Evolutionary conservation across 306 rosid species (phyloP).

Genomic region (Acacia acuminata): DNA sequence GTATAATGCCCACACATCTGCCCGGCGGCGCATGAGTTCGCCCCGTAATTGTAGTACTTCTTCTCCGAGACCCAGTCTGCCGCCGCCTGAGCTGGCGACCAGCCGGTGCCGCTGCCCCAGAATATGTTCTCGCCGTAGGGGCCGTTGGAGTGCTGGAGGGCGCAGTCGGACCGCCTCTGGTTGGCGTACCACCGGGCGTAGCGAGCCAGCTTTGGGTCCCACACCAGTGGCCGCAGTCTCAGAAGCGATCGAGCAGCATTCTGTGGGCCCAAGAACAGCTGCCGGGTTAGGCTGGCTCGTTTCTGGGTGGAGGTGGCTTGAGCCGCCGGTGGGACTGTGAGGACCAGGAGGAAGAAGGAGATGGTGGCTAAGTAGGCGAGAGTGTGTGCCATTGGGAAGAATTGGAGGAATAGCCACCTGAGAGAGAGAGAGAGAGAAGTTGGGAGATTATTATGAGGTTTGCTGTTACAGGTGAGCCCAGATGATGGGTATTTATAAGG

Average conservation of each 20-base stretch:
- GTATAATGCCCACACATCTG: slow-evolving; percentile 87
- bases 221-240: slow-evolving; percentile 47
- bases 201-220: slow-evolving; percentile 50
- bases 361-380: slow-evolving; percentile 3
- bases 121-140: slow-evolving; percentile 93
- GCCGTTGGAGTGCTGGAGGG: slow-evolving; percentile 68
- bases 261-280: slow-evolving; percentile 66
- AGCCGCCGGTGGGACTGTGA: slow-evolving; percentile 22
- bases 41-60: slow-evolving; percentile 52
- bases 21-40: slow-evolving; percentile 58
- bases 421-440: not conserved
- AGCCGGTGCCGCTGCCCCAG: slow-evolving; percentile 84
- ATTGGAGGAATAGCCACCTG: not conserved
- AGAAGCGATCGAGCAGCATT: slow-evolving; percentile 55
- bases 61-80: slow-evolving; percentile 71
- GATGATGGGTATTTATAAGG: slow-evolving; percentile 22
- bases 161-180: slow-evolving; percentile 71
- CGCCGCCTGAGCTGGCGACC: slow-evolving; percentile 77
- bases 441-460: not conserved
- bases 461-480: not conserved
- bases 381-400: slow-evolving; percentile 10
- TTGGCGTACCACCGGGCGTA: slow-evolving; percentile 78
- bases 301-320: slow-evolving; percentile 8
- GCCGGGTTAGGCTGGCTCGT: slow-evolving; percentile 28
- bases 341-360: slow-evolving; percentile 24